Percentiles rank a stretch among this genome's conserved stretches.
Evolutionary conservation across 129 eudicot genomes (phyloP).

Genomic region (carrot (Daucus carota)): DH1_v3.0 NC_030388.2:26671001-26671500

Average conservation of each 20-base stretch:
- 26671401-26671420: not conserved
- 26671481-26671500: conserved; percentile 48
- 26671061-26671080: conserved; percentile 72
- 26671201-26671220: conserved; percentile 54
- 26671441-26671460: not conserved
- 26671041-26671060: conserved; percentile 45
- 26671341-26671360: not conserved
- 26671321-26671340: not conserved
- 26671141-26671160: conserved; percentile 75
- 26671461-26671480: conserved; percentile 5
- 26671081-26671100: conserved; percentile 88
- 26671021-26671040: conserved; percentile 38
- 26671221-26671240: conserved; percentile 26
- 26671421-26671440: too few species aligned
- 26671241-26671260: conserved; percentile 66
- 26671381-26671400: not conserved
- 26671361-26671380: not conserved
- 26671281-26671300: too few species aligned
- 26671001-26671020: conserved; percentile 34
- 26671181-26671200: conserved; percentile 40
- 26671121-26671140: conserved; percentile 84
- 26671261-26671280: too few species aligned
- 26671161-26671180: conserved; percentile 58
- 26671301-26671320: too few species aligned
- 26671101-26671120: conserved; percentile 79